Conservation (phyloP, 116 monocot genomes). For the Phalaenopsis hybrid region DNA sequence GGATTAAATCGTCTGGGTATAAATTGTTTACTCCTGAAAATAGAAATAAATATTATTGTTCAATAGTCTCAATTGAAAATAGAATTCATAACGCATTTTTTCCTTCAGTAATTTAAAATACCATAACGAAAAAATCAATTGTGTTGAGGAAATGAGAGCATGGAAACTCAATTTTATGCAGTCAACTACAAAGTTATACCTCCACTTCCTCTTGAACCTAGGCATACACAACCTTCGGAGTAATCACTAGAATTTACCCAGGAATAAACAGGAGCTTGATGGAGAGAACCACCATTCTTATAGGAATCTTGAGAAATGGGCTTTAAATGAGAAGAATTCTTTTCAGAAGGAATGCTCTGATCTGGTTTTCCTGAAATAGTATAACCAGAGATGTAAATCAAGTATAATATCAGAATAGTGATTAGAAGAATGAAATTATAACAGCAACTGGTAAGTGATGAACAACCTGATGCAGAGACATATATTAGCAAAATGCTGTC, state of each 20-base stretch:
- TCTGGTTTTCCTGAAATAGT: constrained; percentile 50
- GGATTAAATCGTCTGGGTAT: constrained; percentile 87
- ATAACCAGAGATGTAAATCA: neutral
- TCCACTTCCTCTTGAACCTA: constrained; percentile 66
- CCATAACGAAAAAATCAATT: neutral
- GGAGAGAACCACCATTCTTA: constrained; percentile 13
- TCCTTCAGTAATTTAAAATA: neutral
- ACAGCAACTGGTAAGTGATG: constrained; percentile 11
- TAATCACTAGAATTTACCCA: constrained; percentile 12
- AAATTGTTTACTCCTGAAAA: constrained; percentile 71
- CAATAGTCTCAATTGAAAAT: neutral
- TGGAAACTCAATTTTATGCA: neutral
- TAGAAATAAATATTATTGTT: constrained; percentile 12
- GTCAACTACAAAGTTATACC: constrained; percentile 25
- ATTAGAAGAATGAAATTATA: neutral
- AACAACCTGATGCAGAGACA: constrained; percentile 84
- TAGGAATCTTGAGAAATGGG: constrained; percentile 15
- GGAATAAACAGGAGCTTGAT: constrained; percentile 5
- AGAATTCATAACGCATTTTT: constrained; percentile 1
- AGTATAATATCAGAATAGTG: constrained; percentile 8
- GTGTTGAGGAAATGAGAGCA: neutral
- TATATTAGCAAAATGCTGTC: constrained; percentile 77
- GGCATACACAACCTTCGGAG: constrained; percentile 35
- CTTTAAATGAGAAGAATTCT: constrained; percentile 22
- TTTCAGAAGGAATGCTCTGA: constrained; percentile 28